Evolutionary conservation across 2,329 filamentous ascomycete genomes (phyloP).

Genomic region (Pseudocercospora crystallina): DNA sequence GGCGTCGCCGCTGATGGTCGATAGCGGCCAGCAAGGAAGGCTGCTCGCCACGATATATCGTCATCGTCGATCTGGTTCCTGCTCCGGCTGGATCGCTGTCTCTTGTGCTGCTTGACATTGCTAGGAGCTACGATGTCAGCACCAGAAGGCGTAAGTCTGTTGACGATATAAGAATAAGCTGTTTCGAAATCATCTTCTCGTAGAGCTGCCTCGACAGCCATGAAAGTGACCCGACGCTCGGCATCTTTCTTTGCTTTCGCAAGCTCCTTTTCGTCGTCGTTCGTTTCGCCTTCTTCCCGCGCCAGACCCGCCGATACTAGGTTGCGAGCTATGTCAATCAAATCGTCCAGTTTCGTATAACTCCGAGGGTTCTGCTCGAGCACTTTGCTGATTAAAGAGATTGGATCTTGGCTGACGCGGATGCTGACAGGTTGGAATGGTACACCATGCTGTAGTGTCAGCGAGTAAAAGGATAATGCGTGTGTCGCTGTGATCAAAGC

Average conservation of each 20-base stretch:
- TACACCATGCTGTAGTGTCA: slow-evolving; percentile 76
- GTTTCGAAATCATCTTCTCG: slow-evolving; percentile 81
- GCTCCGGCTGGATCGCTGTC: slow-evolving; percentile 22
- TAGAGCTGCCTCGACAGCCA: slow-evolving; percentile 75
- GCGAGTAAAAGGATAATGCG: slow-evolving; percentile 70
- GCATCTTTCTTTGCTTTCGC: slow-evolving; percentile 38
- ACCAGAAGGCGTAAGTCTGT: slow-evolving; percentile 54
- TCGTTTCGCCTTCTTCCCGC: background rate
- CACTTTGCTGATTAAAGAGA: slow-evolving; percentile 70
- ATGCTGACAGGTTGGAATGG: slow-evolving; percentile 77
- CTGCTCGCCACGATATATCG: slow-evolving; percentile 75
- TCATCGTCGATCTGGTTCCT: slow-evolving; percentile 43
- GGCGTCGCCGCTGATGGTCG: slow-evolving; percentile 49
- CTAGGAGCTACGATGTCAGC: slow-evolving; percentile 25
- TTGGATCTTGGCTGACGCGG: slow-evolving; percentile 72
- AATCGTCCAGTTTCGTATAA: slow-evolving; percentile 72
- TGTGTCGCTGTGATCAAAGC: slow-evolving; percentile 72
- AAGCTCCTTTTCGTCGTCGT: slow-evolving; percentile 23
- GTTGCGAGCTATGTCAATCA: slow-evolving; percentile 67
- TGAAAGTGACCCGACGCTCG: slow-evolving; percentile 69
- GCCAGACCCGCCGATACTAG: slow-evolving; percentile 58
- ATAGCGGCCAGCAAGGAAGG: slow-evolving; percentile 75
- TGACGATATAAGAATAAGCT: slow-evolving; percentile 79
- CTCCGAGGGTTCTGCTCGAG: slow-evolving; percentile 72
- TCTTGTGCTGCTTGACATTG: slow-evolving; percentile 5